phyloP scores from a whole-genome alignment of 371 early-diverging fungal species.

The Mucor circinelloides region DNA sequence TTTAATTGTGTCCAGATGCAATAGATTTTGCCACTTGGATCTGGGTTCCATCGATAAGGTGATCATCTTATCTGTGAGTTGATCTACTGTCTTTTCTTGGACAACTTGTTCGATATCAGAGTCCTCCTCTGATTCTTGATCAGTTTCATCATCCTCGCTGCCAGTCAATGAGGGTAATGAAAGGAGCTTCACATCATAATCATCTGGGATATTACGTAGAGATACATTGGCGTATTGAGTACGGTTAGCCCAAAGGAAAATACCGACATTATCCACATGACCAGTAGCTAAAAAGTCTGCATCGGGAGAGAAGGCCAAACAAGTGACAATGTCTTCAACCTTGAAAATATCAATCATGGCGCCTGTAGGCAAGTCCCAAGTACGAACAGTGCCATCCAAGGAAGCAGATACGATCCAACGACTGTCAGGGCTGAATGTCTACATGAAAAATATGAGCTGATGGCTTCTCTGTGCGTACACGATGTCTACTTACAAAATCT shows the following conservation, averaged over 20 bases:
- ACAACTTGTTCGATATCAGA: constrained; percentile 28
- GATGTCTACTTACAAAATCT: constrained; percentile 65
- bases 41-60: constrained; percentile 79
- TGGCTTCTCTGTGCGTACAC: not conserved
- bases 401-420: constrained; percentile 89
- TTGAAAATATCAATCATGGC: constrained; percentile 84
- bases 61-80: constrained; percentile 80
- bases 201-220: constrained; percentile 65
- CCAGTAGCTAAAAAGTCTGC: constrained; percentile 93
- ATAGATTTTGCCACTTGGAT: constrained; percentile 88
- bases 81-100: constrained; percentile 56
- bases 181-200: constrained; percentile 50
- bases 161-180: constrained; percentile 59
- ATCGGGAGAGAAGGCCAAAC: constrained; percentile 84
- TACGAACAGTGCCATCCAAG: constrained; percentile 86
- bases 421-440: constrained; percentile 90
- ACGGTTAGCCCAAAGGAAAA: constrained; percentile 91
- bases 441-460: not conserved
- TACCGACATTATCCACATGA: constrained; percentile 89
- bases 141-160: constrained; percentile 33
- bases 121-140: constrained; percentile 26
- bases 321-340: constrained; percentile 77
- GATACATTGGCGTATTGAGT: constrained; percentile 72
- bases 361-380: constrained; percentile 95
- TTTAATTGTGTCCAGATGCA: constrained; percentile 91